Percentiles rank a stretch among this genome's conserved stretches.
phyloP scores from a whole-genome alignment of 2,329 filamentous ascomycete genomes.

The Chaetomiaceae sp. region DNA sequence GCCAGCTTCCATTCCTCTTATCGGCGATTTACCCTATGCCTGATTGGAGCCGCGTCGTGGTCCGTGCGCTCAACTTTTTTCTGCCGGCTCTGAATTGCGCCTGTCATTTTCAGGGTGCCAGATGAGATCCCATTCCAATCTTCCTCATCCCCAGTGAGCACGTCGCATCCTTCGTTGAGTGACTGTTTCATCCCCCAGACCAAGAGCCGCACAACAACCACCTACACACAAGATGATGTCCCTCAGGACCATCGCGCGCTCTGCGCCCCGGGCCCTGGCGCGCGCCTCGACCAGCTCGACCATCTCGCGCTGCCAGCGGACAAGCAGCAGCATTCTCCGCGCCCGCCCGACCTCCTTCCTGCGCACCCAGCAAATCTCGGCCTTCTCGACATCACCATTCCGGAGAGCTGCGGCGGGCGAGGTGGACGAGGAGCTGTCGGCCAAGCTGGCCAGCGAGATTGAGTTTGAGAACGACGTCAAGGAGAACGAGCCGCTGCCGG shows the following conservation, averaged over 20 bases:
- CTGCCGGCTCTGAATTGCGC: too few species aligned
- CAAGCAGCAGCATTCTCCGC: conserved; percentile 46
- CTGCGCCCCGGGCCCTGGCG: conserved; percentile 57
- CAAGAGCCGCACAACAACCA: neutral
- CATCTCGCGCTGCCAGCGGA: conserved; percentile 40
- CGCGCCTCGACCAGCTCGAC: conserved; percentile 49
- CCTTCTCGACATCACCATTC: conserved; percentile 44
- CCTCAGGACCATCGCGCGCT: conserved; percentile 58
- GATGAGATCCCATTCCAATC: too few species aligned
- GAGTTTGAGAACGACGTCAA: conserved; percentile 78
- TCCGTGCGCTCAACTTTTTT: too few species aligned
- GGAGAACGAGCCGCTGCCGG: conserved; percentile 63
- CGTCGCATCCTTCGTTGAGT: too few species aligned
- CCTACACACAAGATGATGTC: conserved; percentile 56
- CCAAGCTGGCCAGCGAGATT: conserved; percentile 81
- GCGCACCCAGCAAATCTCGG: conserved; percentile 37
- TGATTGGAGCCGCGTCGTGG: too few species aligned
- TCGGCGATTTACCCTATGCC: too few species aligned
- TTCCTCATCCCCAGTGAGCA: too few species aligned
- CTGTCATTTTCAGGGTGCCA: too few species aligned
- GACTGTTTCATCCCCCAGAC: too few species aligned
- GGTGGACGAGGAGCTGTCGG: conserved; percentile 71
- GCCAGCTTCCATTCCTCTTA: too few species aligned
- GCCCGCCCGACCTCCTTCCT: conserved; percentile 35
- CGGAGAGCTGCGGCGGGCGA: conserved; percentile 40